phyloP scores from a whole-genome alignment of 2,329 filamentous ascomycete genomes.

The Colletotrichum neosansevieriae region DNA sequence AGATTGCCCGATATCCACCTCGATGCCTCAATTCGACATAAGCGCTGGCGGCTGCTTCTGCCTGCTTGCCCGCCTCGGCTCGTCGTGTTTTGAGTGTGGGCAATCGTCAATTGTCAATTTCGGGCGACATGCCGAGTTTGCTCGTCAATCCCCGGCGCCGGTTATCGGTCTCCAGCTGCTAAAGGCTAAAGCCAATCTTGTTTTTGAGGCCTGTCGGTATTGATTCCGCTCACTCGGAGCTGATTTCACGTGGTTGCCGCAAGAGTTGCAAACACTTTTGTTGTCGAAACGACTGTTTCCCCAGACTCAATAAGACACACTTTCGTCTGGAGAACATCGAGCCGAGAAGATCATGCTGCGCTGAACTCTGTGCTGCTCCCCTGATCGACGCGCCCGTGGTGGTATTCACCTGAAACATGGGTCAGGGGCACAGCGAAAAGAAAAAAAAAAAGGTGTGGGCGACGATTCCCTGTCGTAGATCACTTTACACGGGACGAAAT shows the following conservation, averaged over 20 bases:
- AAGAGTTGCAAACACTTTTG: background rate
- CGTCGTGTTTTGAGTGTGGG: constrained; percentile 20
- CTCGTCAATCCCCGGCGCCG: constrained; percentile 11
- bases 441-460: background rate
- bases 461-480: constrained; percentile 27
- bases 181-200: background rate
- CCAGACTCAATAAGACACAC: constrained; percentile 8
- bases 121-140: constrained; percentile 33
- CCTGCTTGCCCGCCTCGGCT: constrained; percentile 8
- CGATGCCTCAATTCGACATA: background rate
- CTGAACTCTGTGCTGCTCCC: constrained; percentile 27
- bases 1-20: constrained; percentile 23
- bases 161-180: background rate
- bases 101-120: constrained; percentile 20
- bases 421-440: background rate
- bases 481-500: constrained; percentile 34
- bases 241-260: background rate
- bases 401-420: constrained; percentile 35
- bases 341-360: background rate
- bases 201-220: background rate
- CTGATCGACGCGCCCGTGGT: constrained; percentile 37
- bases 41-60: constrained; percentile 1
- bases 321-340: constrained; percentile 18
- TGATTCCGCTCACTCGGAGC: background rate
- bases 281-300: background rate